A percentile compares a stretch with the other conserved stretches of the same genome.
These are phyloP conservation scores for Backusella psychrophila DNA, from an alignment of 192 early-diverging fungal species.

Conservation along the genomic window DNA sequence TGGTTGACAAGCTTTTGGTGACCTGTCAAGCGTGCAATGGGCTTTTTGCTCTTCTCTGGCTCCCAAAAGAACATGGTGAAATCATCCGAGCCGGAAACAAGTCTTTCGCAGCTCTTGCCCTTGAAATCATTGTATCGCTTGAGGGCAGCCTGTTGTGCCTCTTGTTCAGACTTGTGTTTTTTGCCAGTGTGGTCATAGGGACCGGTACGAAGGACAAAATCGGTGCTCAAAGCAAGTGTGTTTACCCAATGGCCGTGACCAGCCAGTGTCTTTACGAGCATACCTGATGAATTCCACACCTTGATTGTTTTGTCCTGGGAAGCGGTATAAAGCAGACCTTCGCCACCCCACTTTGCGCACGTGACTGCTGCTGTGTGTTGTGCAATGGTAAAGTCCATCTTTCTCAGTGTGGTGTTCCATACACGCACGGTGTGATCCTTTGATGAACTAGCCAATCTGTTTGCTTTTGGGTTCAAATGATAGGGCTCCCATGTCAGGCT, in stretches of 20 bases:
- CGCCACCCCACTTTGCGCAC: conserved; percentile 95
- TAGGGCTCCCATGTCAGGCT: conserved; percentile 92
- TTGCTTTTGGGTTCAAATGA: conserved; percentile 76
- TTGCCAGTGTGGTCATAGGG: conserved; percentile 84
- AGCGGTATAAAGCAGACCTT: conserved; percentile 88
- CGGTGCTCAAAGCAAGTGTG: conserved; percentile 87
- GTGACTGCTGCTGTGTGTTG: conserved; percentile 93
- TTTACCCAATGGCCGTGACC: conserved; percentile 99
- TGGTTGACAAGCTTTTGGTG: conserved; percentile 97
- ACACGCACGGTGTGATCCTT: conserved; percentile 91
- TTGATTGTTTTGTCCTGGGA: conserved; percentile 96
- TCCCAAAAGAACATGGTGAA: conserved; percentile 99
- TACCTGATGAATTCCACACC: conserved; percentile 89
- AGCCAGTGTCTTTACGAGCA: conserved; percentile 75
- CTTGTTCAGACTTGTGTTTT: conserved; percentile 54
- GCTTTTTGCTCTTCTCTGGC: conserved; percentile 75
- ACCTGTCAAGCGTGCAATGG: conserved; percentile 76
- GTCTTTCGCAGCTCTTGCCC: conserved; percentile 67
- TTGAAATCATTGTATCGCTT: conserved; percentile 74
- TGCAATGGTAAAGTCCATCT: conserved; percentile 72
- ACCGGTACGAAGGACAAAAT: conserved; percentile 88
- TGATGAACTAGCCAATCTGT: conserved; percentile 85
- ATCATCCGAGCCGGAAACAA: conserved; percentile 95
- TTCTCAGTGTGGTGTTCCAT: conserved; percentile 85
- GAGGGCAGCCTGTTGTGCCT: conserved; percentile 72